Conservation (phyloP, 1,284 basidiomycete genomes). For the Marasmius fiardii region DNA sequence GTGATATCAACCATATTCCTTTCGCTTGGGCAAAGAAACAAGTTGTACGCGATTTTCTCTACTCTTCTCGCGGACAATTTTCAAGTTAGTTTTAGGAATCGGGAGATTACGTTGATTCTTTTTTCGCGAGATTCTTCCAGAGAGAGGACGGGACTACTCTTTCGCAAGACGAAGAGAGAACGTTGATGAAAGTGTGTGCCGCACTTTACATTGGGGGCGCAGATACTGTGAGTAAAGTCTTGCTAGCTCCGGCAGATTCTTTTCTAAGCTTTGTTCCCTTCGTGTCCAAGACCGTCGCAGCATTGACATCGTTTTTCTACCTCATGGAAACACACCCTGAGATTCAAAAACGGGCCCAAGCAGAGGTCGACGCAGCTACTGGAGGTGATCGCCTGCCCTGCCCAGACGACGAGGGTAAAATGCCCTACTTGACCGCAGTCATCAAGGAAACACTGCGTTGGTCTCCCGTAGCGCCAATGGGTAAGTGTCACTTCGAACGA, state of each 20-base stretch:
- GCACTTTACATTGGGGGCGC: slow-evolving; percentile 40
- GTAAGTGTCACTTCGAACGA: background rate
- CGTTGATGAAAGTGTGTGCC: slow-evolving; percentile 29
- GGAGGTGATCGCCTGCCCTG: slow-evolving; percentile 28
- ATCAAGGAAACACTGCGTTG: slow-evolving; percentile 6
- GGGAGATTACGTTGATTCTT: slow-evolving; percentile 30
- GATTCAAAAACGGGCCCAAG: slow-evolving; percentile 28
- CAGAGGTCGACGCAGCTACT: slow-evolving; percentile 32
- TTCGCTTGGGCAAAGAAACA: slow-evolving; percentile 30
- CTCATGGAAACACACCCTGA: slow-evolving; percentile 23
- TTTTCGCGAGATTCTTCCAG: slow-evolving; percentile 31
- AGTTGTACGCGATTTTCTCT: slow-evolving; percentile 24
- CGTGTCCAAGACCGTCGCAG: background rate
- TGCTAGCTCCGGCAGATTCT: too few species aligned
- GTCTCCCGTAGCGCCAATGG: background rate
- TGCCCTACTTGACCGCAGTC: slow-evolving; percentile 33
- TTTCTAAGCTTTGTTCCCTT: background rate
- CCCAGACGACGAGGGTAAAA: slow-evolving; percentile 22
- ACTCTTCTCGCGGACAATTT: background rate
- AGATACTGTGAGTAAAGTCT: slow-evolving; percentile 34
- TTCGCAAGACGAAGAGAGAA: slow-evolving; percentile 26
- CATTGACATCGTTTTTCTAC: slow-evolving; percentile 8
- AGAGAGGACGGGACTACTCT: slow-evolving; percentile 20
- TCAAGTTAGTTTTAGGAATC: slow-evolving; percentile 20
- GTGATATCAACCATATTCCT: slow-evolving; percentile 24